These are phyloP conservation scores for Yarrowia deformans DNA, from an alignment of 805 yeast genomes.

Conservation along the genomic window DNA sequence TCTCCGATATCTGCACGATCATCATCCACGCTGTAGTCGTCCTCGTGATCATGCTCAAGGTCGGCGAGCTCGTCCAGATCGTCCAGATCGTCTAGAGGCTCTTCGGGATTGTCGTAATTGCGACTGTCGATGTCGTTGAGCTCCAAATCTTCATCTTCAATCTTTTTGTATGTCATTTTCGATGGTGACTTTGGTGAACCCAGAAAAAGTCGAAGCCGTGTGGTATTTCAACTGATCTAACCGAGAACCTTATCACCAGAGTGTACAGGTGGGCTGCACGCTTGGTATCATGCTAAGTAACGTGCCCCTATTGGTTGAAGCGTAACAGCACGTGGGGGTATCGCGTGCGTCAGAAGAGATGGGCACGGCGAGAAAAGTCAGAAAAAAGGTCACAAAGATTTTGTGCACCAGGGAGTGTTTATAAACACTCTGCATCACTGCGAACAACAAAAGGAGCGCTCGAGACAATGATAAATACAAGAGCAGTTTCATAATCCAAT, in stretches of 20 bases:
- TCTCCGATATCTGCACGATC: constrained; percentile 26
- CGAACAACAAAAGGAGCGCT: neutral
- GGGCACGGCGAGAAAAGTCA: neutral
- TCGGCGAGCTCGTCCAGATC: constrained; percentile 6
- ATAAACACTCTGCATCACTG: neutral
- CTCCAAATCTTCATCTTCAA: constrained; percentile 14
- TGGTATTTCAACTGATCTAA: constrained; percentile 33
- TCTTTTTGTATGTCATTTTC: constrained; percentile 10
- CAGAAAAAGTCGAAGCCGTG: constrained; percentile 16
- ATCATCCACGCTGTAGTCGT: constrained; percentile 31
- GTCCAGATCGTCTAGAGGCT: constrained; percentile 2
- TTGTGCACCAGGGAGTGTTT: neutral
- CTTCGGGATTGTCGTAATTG: neutral
- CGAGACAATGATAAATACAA: neutral
- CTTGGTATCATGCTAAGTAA: constrained; percentile 8
- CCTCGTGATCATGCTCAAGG: constrained; percentile 21
- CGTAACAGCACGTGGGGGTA: constrained; percentile 15
- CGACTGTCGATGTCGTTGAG: constrained; percentile 16
- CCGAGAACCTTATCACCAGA: constrained; percentile 36
- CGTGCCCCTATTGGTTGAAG: constrained; percentile 18
- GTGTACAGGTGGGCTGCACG: neutral
- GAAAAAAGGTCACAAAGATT: neutral
- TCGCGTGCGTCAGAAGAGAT: constrained; percentile 3
- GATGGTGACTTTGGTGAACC: neutral
- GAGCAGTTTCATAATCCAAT: neutral